These are phyloP conservation scores for Neurospora sp. DNA, from an alignment of 495 filamentous ascomycete genomes.

Conservation along the genomic window DNA sequence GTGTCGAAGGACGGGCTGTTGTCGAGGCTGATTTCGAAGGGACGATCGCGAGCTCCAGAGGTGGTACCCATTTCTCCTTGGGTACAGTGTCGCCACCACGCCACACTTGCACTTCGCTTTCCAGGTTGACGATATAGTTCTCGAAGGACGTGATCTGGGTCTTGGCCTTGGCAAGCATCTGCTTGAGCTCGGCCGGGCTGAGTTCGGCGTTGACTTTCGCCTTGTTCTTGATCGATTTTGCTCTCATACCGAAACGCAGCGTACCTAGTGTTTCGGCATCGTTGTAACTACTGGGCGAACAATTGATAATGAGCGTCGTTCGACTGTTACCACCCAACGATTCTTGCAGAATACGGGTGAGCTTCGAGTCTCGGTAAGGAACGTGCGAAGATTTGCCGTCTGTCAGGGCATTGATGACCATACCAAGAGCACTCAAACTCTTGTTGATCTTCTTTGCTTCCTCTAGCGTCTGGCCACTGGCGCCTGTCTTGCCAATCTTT, in stretches of 20 bases:
- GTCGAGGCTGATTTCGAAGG: constrained; percentile 45
- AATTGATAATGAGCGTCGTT: constrained; percentile 96
- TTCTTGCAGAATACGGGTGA: constrained; percentile 94
- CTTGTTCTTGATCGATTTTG: constrained; percentile 99
- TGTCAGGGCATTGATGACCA: constrained; percentile 97
- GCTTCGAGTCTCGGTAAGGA: constrained; percentile 95
- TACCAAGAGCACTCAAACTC: constrained; percentile 91
- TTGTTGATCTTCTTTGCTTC: constrained; percentile 99
- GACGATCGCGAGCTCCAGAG: constrained; percentile 8
- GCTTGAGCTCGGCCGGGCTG: constrained; percentile 88
- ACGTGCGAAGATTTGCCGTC: constrained; percentile 98
- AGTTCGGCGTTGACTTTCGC: constrained; percentile 98
- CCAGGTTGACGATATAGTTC: constrained; percentile 70
- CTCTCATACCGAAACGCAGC: constrained; percentile 87
- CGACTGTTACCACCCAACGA: constrained; percentile 93
- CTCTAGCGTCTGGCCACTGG: constrained; percentile 93
- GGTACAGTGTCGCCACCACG: constrained; percentile 80
- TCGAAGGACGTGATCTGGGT: constrained; percentile 81
- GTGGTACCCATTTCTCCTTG: constrained; percentile 54
- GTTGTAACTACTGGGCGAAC: constrained; percentile 96
- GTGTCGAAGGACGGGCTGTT: constrained; percentile 65
- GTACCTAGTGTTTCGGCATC: constrained; percentile 92
- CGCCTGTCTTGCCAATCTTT: constrained; percentile 97
- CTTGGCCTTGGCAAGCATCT: constrained; percentile 82
- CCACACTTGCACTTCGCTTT: constrained; percentile 79